Evolutionary conservation across 2,329 filamentous ascomycete genomes (phyloP).

Genomic region (Xylariaceae sp.): DNA sequence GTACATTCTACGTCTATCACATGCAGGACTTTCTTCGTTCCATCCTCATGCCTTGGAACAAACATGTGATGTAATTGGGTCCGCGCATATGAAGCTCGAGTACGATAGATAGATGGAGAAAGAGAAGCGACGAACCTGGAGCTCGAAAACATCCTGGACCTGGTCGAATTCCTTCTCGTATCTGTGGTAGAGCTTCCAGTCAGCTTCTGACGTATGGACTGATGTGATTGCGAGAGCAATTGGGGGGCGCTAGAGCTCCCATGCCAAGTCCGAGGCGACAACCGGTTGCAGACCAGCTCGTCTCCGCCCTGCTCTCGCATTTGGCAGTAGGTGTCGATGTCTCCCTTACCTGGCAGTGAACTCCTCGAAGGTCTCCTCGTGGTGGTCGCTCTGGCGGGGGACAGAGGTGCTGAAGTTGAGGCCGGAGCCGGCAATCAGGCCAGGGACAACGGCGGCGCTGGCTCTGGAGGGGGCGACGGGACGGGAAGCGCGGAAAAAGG

Average conservation of each 20-base stretch:
- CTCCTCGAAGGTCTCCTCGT: constrained; percentile 98
- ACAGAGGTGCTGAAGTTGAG: constrained; percentile 59
- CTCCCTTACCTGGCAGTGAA: constrained; percentile 87
- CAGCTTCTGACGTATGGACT: constrained; percentile 34
- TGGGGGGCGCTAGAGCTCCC: constrained; percentile 21
- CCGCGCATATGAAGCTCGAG: constrained; percentile 6
- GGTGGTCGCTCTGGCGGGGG: constrained; percentile 57
- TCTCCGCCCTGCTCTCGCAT: constrained; percentile 1
- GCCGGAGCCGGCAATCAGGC: constrained; percentile 44
- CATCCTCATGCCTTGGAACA: not conserved
- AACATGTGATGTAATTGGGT: constrained; percentile 4
- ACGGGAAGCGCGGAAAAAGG: constrained; percentile 61
- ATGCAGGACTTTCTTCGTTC: not conserved
- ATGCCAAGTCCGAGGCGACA: constrained; percentile 1
- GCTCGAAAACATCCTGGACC: constrained; percentile 98
- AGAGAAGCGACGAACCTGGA: constrained; percentile 63
- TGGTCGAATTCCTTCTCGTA: constrained; percentile 99
- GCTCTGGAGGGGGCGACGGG: constrained; percentile 52
- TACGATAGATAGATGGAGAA: not conserved
- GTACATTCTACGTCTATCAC: too few relatives aligned
- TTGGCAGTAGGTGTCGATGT: not conserved
- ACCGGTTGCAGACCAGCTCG: not conserved
- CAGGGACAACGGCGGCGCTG: constrained; percentile 44
- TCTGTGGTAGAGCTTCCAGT: constrained; percentile 48
- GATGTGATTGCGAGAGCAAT: constrained; percentile 18